Percentiles rank a stretch among this genome's conserved stretches.
Evolutionary conservation across 2,329 filamentous ascomycete genomes (phyloP).

Genomic region (Corynespora cassiicola): DNA sequence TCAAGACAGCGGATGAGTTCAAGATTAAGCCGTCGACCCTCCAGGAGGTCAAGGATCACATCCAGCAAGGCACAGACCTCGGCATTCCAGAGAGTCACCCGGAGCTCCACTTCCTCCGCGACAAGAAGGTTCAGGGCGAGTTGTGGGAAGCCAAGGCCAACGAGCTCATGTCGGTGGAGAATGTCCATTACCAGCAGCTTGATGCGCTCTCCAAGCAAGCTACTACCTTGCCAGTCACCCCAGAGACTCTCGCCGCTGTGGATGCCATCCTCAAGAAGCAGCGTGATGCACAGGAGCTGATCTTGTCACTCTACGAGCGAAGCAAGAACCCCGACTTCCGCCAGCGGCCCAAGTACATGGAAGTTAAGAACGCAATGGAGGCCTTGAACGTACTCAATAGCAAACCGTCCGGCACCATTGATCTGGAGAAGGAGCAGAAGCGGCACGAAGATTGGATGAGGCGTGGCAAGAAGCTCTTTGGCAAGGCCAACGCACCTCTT

Average conservation of each 20-base stretch:
- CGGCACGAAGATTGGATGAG: slow-evolving; percentile 99
- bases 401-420: slow-evolving; percentile 87
- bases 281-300: slow-evolving; percentile 88
- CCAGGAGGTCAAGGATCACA: slow-evolving; percentile 78
- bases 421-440: slow-evolving; percentile 92
- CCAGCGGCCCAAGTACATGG: slow-evolving; percentile 83
- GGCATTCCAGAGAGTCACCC: slow-evolving; percentile 82
- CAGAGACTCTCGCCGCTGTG: slow-evolving; percentile 79
- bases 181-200: slow-evolving; percentile 91
- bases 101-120: slow-evolving; percentile 75
- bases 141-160: slow-evolving; percentile 93
- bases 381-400: slow-evolving; percentile 88
- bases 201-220: slow-evolving; percentile 90
- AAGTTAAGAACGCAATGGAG: slow-evolving; percentile 90
- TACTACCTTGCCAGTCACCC: slow-evolving; percentile 77
- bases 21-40: slow-evolving; percentile 70
- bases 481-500: slow-evolving; percentile 94
- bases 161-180: slow-evolving; percentile 89
- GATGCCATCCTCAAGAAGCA: slow-evolving; percentile 96
- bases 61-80: slow-evolving; percentile 77
- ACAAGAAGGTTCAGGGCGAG: slow-evolving; percentile 78
- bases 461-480: slow-evolving; percentile 95
- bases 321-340: slow-evolving; percentile 77
- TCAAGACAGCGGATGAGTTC: slow-evolving; percentile 73
- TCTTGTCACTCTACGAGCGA: slow-evolving; percentile 79